Evolutionary conservation across 139 green algal species (phyloP), one percentile per base, ranked within the genome.

Genomic region (Micractinium sp.): DNA sequence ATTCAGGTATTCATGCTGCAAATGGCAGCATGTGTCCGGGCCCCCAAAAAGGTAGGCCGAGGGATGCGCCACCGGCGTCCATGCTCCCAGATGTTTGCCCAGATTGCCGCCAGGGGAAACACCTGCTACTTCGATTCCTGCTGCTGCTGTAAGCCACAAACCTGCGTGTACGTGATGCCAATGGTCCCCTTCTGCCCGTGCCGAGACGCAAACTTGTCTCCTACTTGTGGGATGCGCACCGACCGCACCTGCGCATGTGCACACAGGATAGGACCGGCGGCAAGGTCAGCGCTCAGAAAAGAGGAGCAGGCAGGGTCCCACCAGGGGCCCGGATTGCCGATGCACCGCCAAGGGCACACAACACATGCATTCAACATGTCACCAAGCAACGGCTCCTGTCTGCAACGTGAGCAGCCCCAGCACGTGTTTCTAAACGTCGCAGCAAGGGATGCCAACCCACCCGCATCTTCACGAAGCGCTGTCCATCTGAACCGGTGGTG

Each of bases 161-260:
- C 86, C 92, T 95, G 92, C 0, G 97, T 98, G 95, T 99, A 99
- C 5, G 96, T 99, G 92, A 99, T 99, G 78, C 97, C 97, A 69
- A 98, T 94, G 56, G 97, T 99, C 61, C 98, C 98, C 94, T 99
- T 99, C 94, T 99, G 98, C 36, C 98, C 98, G 90, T 99, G 97
- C 73, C 98, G 93, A 53, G 95, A 98, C 19, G 97, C 96, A 93
- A 99, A 99, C 93, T 99, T 99, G 94, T 99, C 98, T n/a, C 98
- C 98, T n/a, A 99, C 96, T 89, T 99, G 98, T 0, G 98, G 98
- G 53, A 99, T 96, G 81, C 98, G 96, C 88, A 99, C 96, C 27
- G 96, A 99, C 36, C 98, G 93, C 66, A 99, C 93, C 90, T 94
- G 89, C 61, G 29, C 60, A 36, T 15, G 22, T 38, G 31, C 23